These are phyloP conservation scores for Ceratobasidium sp. DNA, from an alignment of 1,284 basidiomycete genomes.

Conservation along the genomic window DNA sequence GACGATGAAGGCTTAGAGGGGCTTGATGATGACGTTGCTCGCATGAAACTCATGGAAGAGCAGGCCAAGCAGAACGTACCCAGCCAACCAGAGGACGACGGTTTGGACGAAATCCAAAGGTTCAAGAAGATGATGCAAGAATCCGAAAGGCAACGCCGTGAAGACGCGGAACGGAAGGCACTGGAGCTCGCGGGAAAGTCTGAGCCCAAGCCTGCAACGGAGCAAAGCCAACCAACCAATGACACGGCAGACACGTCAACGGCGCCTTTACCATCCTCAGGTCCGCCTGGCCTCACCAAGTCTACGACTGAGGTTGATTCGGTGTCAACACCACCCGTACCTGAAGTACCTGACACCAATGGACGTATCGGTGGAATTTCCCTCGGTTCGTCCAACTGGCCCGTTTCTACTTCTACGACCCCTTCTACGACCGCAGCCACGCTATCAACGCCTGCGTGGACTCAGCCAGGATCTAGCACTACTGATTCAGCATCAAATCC, in stretches of 20 bases:
- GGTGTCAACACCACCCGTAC: slow-evolving; percentile 14
- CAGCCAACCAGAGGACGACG: slow-evolving; percentile 41
- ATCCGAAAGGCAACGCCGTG: slow-evolving; percentile 70
- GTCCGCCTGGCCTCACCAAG: slow-evolving; percentile 30
- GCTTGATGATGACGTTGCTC: slow-evolving; percentile 17
- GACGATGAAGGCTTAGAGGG: slow-evolving; percentile 13
- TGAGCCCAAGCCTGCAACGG: neutral
- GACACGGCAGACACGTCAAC: neutral
- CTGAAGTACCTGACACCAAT: neutral
- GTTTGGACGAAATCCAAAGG: slow-evolving; percentile 80
- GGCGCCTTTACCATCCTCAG: neutral
- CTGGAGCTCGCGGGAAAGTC: slow-evolving; percentile 31
- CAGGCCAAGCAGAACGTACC: slow-evolving; percentile 12
- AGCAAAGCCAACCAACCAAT: slow-evolving; percentile 4
- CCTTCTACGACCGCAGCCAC: slow-evolving; percentile 13
- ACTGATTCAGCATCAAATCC: slow-evolving; percentile 27
- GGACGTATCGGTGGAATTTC: slow-evolving; percentile 35
- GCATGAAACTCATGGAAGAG: slow-evolving; percentile 25
- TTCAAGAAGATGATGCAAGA: slow-evolving; percentile 86
- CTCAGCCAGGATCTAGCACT: slow-evolving; percentile 9
- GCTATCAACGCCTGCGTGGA: slow-evolving; percentile 17
- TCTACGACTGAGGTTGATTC: neutral
- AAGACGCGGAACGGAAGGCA: slow-evolving; percentile 55
- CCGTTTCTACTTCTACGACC: slow-evolving; percentile 1
- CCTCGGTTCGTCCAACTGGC: slow-evolving; percentile 17